Percentiles rank a stretch among this genome's conserved stretches.
Evolutionary conservation across 495 filamentous ascomycete species (phyloP).

Genomic region (Pseudotulostoma volvatum): DNA sequence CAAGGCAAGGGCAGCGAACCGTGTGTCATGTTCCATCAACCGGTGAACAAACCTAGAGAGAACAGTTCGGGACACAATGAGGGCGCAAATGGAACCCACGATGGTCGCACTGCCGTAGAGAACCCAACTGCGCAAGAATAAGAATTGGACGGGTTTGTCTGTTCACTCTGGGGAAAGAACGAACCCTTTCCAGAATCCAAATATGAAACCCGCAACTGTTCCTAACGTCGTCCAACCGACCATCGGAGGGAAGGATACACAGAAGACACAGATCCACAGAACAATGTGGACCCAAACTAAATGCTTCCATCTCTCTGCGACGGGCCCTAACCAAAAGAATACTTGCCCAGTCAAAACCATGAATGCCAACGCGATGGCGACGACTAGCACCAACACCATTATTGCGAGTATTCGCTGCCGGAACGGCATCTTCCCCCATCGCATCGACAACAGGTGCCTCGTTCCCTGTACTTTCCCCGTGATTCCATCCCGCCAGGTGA

Average conservation of each 20-base stretch:
- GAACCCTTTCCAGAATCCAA: slow-evolving; percentile 73
- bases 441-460: slow-evolving; percentile 16
- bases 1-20: slow-evolving; percentile 53
- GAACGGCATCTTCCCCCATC: slow-evolving; percentile 37
- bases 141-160: not conserved
- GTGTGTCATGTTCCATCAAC: slow-evolving; percentile 64
- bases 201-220: slow-evolving; percentile 86
- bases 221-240: slow-evolving; percentile 79
- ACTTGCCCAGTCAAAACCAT: slow-evolving; percentile 62
- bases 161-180: slow-evolving; percentile 5
- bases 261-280: slow-evolving; percentile 60
- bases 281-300: slow-evolving; percentile 57
- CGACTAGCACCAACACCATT: slow-evolving; percentile 27
- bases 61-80: slow-evolving; percentile 62
- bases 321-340: slow-evolving; percentile 52
- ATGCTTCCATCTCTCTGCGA: slow-evolving; percentile 56
- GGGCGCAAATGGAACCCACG: slow-evolving; percentile 57
- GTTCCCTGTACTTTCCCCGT: slow-evolving; percentile 26
- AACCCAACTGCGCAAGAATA: slow-evolving; percentile 42
- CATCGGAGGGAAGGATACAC: slow-evolving; percentile 73
- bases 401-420: slow-evolving; percentile 44
- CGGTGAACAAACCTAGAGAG: slow-evolving; percentile 61
- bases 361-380: slow-evolving; percentile 44
- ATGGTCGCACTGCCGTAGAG: slow-evolving; percentile 68
- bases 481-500: slow-evolving; percentile 28